phyloP scores from a whole-genome alignment of 2,329 filamentous ascomycete species.

The Scedosporium aurantiacum region DNA sequence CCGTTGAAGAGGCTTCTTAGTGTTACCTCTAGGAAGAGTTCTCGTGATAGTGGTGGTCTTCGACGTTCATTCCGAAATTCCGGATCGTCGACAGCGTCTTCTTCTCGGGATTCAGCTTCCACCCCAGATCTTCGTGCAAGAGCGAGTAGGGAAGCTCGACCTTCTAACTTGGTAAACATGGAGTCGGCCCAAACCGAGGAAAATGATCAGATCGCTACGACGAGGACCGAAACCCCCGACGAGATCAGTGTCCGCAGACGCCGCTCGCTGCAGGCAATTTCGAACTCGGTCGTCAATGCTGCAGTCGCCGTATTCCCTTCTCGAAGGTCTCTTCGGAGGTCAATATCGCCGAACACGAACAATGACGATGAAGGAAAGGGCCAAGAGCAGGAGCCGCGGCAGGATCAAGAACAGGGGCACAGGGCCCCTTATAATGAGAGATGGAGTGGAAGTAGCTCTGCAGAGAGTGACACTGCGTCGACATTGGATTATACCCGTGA shows the following conservation, averaged over 20 bases:
- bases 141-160: not conserved
- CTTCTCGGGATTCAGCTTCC: not conserved
- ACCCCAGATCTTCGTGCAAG: not conserved
- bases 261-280: conserved; percentile 9
- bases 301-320: conserved; percentile 10
- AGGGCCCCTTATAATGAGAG: not conserved
- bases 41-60: not conserved
- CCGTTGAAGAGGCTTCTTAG: conserved; percentile 4
- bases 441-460: not conserved
- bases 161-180: not conserved
- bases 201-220: not conserved
- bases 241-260: conserved; percentile 1
- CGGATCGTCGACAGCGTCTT: not conserved
- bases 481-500: conserved; percentile 2
- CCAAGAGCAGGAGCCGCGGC: not conserved
- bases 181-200: not conserved
- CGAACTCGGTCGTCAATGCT: conserved; percentile 10
- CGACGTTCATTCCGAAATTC: conserved; percentile 1
- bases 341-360: not conserved
- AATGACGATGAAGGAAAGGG: not conserved
- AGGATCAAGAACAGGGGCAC: not conserved
- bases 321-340: not conserved
- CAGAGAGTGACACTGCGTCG: not conserved
- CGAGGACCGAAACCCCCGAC: not conserved
- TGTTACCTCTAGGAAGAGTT: conserved; percentile 2